These are phyloP conservation scores for Tylopilus rubrobrunneus DNA, from an alignment of 768 basidiomycete genomes.

Conservation along the genomic window DNA sequence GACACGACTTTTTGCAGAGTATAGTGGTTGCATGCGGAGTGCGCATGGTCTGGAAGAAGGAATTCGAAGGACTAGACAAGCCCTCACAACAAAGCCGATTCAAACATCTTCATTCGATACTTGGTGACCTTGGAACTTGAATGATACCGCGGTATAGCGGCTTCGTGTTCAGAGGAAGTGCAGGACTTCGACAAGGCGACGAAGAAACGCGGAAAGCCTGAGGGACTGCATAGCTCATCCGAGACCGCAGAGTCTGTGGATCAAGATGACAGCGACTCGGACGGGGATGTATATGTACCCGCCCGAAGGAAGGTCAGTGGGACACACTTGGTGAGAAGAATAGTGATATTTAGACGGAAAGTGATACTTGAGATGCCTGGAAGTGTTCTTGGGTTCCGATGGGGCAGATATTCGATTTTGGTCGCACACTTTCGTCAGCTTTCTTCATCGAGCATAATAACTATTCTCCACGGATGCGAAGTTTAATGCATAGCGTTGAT, in stretches of 20 bases:
- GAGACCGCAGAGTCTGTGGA: conserved; percentile 28
- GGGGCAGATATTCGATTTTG: background rate
- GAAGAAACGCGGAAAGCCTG: conserved; percentile 30
- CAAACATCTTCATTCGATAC: conserved; percentile 55
- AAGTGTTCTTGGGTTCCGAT: background rate
- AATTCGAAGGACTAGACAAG: conserved; percentile 57
- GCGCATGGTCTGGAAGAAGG: conserved; percentile 72
- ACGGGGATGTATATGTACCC: conserved; percentile 22
- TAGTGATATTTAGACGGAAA: background rate
- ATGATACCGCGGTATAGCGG: conserved; percentile 68
- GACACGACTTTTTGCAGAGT: conserved; percentile 49
- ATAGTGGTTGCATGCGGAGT: conserved; percentile 73
- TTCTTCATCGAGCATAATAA: too few relatives aligned
- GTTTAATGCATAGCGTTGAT: too few relatives aligned
- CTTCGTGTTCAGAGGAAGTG: conserved; percentile 59
- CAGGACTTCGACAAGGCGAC: conserved; percentile 57
- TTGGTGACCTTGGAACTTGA: conserved; percentile 73
- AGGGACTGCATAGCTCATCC: conserved; percentile 5
- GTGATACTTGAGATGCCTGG: background rate
- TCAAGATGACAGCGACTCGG: conserved; percentile 32
- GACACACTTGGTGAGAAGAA: background rate
- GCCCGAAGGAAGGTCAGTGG: conserved; percentile 42
- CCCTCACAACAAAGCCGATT: conserved; percentile 68
- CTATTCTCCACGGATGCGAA: too few relatives aligned
- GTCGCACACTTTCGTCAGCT: background rate